Percentiles rank a stretch among this genome's conserved stretches.
Conservation (phyloP, 148 eudicot species). For the Nepenthes gracilis region DNA sequence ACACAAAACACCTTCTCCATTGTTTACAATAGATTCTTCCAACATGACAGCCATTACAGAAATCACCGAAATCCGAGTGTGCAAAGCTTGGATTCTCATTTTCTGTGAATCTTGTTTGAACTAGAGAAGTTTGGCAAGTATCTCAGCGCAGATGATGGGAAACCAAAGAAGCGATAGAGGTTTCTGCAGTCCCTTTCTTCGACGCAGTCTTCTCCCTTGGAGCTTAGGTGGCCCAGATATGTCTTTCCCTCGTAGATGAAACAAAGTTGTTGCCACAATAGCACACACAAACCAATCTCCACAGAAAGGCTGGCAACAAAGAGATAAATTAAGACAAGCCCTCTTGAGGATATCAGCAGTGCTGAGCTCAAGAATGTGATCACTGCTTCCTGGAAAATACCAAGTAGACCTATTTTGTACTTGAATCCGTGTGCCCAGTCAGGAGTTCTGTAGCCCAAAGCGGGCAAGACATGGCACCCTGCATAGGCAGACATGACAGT, state of each 20-base stretch:
- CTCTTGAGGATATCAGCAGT: constrained; percentile 47
- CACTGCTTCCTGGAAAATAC: constrained; percentile 23
- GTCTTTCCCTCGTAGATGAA: constrained; percentile 80
- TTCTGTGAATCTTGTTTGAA: constrained; percentile 53
- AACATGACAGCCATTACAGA: no score
- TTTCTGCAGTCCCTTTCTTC: constrained; percentile 62
- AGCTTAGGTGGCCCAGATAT: constrained; percentile 60
- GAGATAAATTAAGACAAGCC: constrained; percentile 70
- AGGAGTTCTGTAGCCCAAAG: constrained; percentile 19
- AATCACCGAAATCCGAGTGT: no score
- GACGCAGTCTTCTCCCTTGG: constrained; percentile 27
- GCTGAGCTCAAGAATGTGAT: constrained; percentile 49
- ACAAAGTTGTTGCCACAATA: constrained; percentile 88
- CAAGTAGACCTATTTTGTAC: constrained; percentile 13
- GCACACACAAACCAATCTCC: constrained; percentile 65
- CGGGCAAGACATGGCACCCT: constrained; percentile 39
- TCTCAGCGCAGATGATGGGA: constrained; percentile 24
- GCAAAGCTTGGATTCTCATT: constrained; percentile 8
- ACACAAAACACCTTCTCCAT: no score
- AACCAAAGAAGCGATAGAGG: constrained; percentile 63
- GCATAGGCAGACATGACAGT: constrained; percentile 46
- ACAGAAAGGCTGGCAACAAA: constrained; percentile 71
- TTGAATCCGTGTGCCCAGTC: constrained; percentile 10
- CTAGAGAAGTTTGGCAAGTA: constrained; percentile 41
- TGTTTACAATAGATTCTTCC: no score